These are phyloP conservation scores for Tylopilus plumbeoviolaceoides DNA, from an alignment of 768 basidiomycete species.

Conservation along the genomic window DNA sequence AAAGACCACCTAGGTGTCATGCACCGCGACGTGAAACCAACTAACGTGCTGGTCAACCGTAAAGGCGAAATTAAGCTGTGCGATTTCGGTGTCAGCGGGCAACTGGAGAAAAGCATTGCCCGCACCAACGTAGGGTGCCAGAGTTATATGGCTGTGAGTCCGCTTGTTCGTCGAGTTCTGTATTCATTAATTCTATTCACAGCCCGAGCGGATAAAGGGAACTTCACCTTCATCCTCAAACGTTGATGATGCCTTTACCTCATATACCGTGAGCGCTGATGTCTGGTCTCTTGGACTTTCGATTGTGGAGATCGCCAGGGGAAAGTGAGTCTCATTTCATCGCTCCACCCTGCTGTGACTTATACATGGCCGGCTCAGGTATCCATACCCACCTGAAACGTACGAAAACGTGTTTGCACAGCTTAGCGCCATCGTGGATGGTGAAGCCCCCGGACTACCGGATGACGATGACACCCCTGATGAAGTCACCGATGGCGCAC, in stretches of 20 bases:
- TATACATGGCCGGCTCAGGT: conserved; percentile 32
- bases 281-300: conserved; percentile 96
- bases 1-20: conserved; percentile 93
- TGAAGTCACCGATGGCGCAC: conserved; percentile 11
- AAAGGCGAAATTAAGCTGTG: conserved; percentile 92
- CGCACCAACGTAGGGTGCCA: conserved; percentile 99
- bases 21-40: conserved; percentile 87
- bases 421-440: conserved; percentile 93
- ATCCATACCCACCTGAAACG: conserved; percentile 97
- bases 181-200: neutral
- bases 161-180: neutral
- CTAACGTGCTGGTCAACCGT: conserved; percentile 86
- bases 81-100: conserved; percentile 98
- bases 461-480: conserved; percentile 37
- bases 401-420: conserved; percentile 98
- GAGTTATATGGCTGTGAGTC: conserved; percentile 92
- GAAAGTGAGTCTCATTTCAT: conserved; percentile 34
- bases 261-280: conserved; percentile 95
- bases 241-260: conserved; percentile 31
- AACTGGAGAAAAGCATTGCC: conserved; percentile 92
- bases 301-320: conserved; percentile 89
- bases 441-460: conserved; percentile 85
- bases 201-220: conserved; percentile 96
- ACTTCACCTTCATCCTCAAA: conserved; percentile 52
- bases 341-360: neutral